Evolutionary conservation across 305 asterid species (phyloP).

Genomic region (Solanum hybrid): DNA sequence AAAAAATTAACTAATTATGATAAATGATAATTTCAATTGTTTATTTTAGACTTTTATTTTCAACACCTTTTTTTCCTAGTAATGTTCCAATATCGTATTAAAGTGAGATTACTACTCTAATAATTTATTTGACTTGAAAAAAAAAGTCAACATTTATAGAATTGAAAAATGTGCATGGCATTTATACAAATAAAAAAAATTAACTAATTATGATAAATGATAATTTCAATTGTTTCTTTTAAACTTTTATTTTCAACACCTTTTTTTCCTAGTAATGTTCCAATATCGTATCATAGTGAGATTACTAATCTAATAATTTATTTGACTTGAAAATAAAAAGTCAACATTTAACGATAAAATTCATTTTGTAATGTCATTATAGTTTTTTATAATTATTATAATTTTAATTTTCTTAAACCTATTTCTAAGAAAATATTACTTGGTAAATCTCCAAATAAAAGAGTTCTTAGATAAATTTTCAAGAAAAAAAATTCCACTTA

Average conservation of each 20-base stretch:
- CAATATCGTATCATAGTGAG: background rate
- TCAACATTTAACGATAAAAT: background rate
- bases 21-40: background rate
- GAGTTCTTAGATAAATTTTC: background rate
- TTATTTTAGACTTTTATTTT: too few species aligned
- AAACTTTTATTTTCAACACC: too few species aligned
- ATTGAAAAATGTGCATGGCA: background rate
- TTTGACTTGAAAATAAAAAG: background rate
- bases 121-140: too few species aligned
- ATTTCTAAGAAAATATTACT: background rate
- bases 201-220: too few species aligned
- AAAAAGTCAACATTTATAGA: too few species aligned
- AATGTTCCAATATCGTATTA: too few species aligned
- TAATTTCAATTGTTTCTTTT: background rate
- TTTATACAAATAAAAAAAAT: too few species aligned
- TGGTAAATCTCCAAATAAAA: background rate
- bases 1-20: background rate
- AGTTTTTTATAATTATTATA: too few species aligned
- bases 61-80: background rate
- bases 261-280: background rate
- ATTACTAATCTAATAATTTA: too few species aligned
- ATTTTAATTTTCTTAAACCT: background rate
- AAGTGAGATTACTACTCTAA: too few species aligned
- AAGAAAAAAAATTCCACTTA: background rate
- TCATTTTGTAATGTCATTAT: too few species aligned